These are phyloP conservation scores for Collybiopsis confluens DNA, from an alignment of 768 basidiomycete genomes.

Conservation along the genomic window DNA sequence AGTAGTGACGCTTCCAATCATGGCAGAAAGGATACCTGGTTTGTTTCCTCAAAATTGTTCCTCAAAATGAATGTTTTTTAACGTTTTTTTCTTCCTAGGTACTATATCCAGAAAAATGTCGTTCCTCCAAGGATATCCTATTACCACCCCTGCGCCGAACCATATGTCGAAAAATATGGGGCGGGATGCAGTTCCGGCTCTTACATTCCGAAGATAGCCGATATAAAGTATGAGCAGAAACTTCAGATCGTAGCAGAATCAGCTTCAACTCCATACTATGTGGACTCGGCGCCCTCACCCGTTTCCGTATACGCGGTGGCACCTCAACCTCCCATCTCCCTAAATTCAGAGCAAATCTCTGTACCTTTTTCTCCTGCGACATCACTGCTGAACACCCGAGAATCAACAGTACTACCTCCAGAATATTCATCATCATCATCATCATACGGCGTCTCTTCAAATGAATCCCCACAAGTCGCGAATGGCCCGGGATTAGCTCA, in stretches of 20 bases:
- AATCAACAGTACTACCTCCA: too few species aligned
- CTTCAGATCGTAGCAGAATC: not conserved
- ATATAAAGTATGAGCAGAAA: not conserved
- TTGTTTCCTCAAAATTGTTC: not conserved
- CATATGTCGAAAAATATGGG: not conserved
- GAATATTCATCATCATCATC: too few species aligned
- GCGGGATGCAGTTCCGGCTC: not conserved
- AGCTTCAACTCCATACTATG: constrained; percentile 11
- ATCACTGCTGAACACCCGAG: too few species aligned
- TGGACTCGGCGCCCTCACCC: too few species aligned
- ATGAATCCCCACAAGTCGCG: too few species aligned
- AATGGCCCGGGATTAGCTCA: not conserved
- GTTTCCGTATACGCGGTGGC: too few species aligned
- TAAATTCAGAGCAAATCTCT: too few species aligned
- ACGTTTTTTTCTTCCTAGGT: constrained; percentile 21
- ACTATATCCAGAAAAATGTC: constrained; percentile 28
- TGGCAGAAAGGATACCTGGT: constrained; percentile 4
- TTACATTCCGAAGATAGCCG: not conserved
- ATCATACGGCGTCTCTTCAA: too few species aligned
- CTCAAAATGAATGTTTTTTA: not conserved
- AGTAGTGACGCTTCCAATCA: too few species aligned
- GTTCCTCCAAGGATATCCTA: constrained; percentile 30
- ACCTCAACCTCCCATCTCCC: too few species aligned
- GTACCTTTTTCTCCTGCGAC: too few species aligned
- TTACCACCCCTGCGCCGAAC: constrained; percentile 21